Percentiles rank a stretch among this genome's conserved stretches.
Conservation (phyloP, 495 filamentous ascomycete species). For the Trichoderma orchidacearum region DNA sequence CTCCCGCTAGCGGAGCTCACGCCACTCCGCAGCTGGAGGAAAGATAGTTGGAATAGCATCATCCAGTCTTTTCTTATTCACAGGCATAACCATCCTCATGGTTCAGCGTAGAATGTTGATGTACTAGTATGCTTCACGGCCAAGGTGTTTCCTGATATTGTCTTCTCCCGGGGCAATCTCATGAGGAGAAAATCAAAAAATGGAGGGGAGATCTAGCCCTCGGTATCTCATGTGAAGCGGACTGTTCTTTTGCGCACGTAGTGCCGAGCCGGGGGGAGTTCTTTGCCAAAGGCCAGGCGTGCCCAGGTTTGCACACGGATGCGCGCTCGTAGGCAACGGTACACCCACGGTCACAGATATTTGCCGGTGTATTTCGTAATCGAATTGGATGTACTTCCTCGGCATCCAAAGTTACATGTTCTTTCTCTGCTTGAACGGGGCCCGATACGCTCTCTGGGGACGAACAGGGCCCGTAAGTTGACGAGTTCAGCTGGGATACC, state of each 20-base stretch:
- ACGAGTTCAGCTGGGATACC: background rate
- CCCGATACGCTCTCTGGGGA: no score
- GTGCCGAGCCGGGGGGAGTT: background rate
- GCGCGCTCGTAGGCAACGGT: background rate
- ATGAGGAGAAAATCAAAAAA: background rate
- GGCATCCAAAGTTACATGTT: background rate
- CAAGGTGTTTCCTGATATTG: background rate
- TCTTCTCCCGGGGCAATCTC: background rate
- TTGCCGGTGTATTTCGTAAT: no score
- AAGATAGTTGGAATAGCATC: no score
- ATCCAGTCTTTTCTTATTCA: no score
- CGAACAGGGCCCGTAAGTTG: background rate
- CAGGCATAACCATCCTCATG: no score
- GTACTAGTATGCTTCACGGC: background rate
- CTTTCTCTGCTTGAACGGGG: background rate
- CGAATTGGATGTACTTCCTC: background rate
- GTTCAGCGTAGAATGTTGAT: no score
- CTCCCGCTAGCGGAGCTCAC: no score
- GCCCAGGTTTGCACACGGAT: background rate
- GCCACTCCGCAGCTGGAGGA: no score
- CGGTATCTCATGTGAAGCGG: background rate
- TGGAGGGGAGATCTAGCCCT: no score
- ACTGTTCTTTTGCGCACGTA: background rate
- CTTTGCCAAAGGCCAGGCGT: background rate
- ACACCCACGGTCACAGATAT: no score